phyloP scores from a whole-genome alignment of 31 red algal genomes.

The Odonthalia washingtoniensis region DNA sequence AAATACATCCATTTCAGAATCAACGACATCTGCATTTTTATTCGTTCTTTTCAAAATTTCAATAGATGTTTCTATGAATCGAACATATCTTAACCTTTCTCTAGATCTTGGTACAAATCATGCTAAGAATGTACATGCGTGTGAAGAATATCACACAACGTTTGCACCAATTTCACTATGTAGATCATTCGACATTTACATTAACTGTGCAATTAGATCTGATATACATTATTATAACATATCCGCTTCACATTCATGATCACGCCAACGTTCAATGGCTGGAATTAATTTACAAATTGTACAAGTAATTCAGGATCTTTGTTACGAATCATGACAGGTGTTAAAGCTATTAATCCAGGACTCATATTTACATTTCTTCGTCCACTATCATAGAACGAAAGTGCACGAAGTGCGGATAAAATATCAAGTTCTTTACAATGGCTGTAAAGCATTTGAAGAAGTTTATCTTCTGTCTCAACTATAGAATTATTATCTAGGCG shows the following conservation, averaged over 20 bases:
- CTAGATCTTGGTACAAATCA: conserved; percentile 64
- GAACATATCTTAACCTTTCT: conserved; percentile 51
- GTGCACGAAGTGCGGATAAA: conserved; percentile 57
- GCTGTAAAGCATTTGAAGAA: conserved; percentile 60
- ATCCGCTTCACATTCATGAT: conserved; percentile 64
- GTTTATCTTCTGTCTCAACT: too few species aligned
- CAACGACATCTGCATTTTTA: conserved; percentile 51
- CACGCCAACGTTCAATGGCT: conserved; percentile 59
- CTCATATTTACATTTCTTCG: conserved; percentile 78
- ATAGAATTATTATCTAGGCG: too few species aligned
- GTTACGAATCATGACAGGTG: conserved; percentile 69
- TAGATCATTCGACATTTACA: conserved; percentile 61
- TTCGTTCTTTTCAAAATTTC: conserved; percentile 27
- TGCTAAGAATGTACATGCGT: conserved; percentile 72
- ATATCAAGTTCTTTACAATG: conserved; percentile 65
- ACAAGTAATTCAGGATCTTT: conserved; percentile 60
- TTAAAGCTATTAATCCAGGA: conserved; percentile 60
- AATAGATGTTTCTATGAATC: conserved; percentile 61
- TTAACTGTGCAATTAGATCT: conserved; percentile 47
- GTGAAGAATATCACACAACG: conserved; percentile 60
- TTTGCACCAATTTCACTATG: conserved; percentile 58
- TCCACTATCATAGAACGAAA: conserved; percentile 69
- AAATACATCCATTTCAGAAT: conserved; percentile 59
- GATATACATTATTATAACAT: conserved; percentile 72
- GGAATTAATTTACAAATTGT: conserved; percentile 65